Percentiles rank a stretch among this genome's conserved stretches.
Evolutionary conservation across 768 basidiomycete genomes (phyloP).

Genomic region (Sutorius australiensis): DNA sequence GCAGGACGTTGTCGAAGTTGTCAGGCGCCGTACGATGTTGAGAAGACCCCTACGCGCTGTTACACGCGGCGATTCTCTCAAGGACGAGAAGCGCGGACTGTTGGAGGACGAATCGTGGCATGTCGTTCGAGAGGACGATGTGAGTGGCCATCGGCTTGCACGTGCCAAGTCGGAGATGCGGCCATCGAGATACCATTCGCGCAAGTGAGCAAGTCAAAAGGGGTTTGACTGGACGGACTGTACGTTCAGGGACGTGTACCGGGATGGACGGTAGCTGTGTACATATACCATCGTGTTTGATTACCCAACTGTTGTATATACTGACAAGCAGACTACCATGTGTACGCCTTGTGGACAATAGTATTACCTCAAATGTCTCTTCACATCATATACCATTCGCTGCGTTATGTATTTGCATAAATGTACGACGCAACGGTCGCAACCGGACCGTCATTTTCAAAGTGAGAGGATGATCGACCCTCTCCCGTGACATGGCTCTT

Average conservation of each 20-base stretch:
- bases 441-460: too few relatives aligned
- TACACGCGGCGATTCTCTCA: slow-evolving; percentile 9
- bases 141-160: slow-evolving; percentile 1
- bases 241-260: not conserved
- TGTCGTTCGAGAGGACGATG: slow-evolving; percentile 11
- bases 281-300: slow-evolving; percentile 2
- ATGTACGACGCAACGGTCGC: too few relatives aligned
- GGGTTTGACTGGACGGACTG: too few relatives aligned
- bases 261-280: not conserved
- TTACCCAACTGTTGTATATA: slow-evolving; percentile 5
- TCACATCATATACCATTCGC: not conserved
- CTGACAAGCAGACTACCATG: not conserved
- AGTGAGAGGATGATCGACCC: too few relatives aligned
- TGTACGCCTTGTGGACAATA: not conserved
- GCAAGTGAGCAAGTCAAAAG: slow-evolving; percentile 8
- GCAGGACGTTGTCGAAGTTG: slow-evolving; percentile 33
- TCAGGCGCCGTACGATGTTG: slow-evolving; percentile 21
- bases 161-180: slow-evolving; percentile 28
- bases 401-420: too few relatives aligned
- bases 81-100: slow-evolving; percentile 19
- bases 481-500: too few relatives aligned
- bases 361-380: not conserved
- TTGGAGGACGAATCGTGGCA: slow-evolving; percentile 20
- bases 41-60: not conserved
- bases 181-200: slow-evolving; percentile 16